These are phyloP conservation scores for Solanum bulbocastanum DNA, from an alignment of 257 asterid species.

Conservation along the genomic window DNA sequence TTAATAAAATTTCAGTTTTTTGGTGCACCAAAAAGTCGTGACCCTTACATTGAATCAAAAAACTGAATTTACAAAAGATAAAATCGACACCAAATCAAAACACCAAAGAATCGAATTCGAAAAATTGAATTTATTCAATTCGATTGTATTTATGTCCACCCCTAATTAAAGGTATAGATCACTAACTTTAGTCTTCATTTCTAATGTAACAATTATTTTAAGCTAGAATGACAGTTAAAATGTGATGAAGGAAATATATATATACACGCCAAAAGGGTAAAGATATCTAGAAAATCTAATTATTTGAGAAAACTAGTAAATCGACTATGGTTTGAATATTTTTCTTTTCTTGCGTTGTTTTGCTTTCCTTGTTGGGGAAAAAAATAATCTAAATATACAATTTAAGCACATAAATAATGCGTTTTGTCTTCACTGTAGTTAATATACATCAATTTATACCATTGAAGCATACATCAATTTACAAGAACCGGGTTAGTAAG, in stretches of 20 bases:
- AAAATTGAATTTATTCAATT: neutral
- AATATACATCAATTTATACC: too few species aligned
- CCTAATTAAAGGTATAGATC: neutral
- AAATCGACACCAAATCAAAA: neutral
- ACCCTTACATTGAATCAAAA: neutral
- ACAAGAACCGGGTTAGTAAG: too few species aligned
- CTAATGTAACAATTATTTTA: neutral
- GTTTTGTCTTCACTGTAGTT: neutral
- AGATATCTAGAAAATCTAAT: too few species aligned
- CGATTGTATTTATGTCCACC: neutral
- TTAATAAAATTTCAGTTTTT: too few species aligned
- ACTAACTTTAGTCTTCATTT: too few species aligned
- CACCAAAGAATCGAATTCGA: too few species aligned
- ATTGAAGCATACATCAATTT: too few species aligned
- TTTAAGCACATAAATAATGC: neutral
- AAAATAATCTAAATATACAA: neutral
- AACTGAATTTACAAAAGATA: neutral
- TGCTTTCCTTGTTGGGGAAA: neutral
- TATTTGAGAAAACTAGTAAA: neutral
- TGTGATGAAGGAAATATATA: neutral
- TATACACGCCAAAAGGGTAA: neutral
- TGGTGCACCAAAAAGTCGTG: neutral
- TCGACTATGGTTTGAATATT: neutral
- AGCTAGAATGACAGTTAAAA: neutral
- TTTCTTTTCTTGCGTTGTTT: neutral